Percentiles rank a stretch among this genome's conserved stretches.
These are phyloP conservation scores for Pythium grandisporangium DNA, from an alignment of 352 stramenopile genomes.

Conservation along the genomic window DNA sequence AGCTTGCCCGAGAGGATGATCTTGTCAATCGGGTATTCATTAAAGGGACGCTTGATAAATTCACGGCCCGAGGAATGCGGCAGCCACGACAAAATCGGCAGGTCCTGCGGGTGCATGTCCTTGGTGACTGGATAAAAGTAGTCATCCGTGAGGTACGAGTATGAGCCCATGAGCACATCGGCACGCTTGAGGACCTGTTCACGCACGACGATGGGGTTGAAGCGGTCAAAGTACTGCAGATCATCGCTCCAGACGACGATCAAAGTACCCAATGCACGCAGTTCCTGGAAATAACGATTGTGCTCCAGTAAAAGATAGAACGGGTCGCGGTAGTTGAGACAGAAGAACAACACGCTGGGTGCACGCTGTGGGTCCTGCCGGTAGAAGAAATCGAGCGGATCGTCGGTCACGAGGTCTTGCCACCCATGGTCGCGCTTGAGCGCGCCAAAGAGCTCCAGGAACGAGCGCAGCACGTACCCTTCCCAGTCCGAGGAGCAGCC, in stretches of 20 bases:
- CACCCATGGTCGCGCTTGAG: slow-evolving; percentile 57
- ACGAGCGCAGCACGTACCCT: slow-evolving; percentile 56
- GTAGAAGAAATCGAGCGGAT: slow-evolving; percentile 56
- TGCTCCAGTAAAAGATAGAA: slow-evolving; percentile 58
- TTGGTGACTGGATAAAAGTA: slow-evolving; percentile 56
- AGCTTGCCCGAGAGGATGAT: slow-evolving; percentile 53
- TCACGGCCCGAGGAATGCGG: slow-evolving; percentile 54
- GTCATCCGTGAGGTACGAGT: slow-evolving; percentile 72
- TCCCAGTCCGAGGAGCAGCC: slow-evolving; percentile 54
- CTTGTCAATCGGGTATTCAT: slow-evolving; percentile 67
- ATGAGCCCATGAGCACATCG: slow-evolving; percentile 63
- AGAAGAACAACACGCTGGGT: slow-evolving; percentile 67
- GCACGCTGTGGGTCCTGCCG: slow-evolving; percentile 46
- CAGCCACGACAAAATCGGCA: slow-evolving; percentile 58
- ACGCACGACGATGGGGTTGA: slow-evolving; percentile 41
- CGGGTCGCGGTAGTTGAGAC: slow-evolving; percentile 56
- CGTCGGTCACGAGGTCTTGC: slow-evolving; percentile 43
- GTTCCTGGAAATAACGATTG: slow-evolving; percentile 55
- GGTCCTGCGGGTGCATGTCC: slow-evolving; percentile 36
- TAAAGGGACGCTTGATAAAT: slow-evolving; percentile 52
- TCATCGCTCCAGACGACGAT: slow-evolving; percentile 76
- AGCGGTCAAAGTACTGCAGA: slow-evolving; percentile 74
- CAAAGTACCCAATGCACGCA: slow-evolving; percentile 54
- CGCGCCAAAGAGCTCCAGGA: slow-evolving; percentile 54
- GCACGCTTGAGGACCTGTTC: slow-evolving; percentile 54